Base-by-base conservation (phyloP, 768 basidiomycete species). In the Xerocomus spinulosus region DNA sequence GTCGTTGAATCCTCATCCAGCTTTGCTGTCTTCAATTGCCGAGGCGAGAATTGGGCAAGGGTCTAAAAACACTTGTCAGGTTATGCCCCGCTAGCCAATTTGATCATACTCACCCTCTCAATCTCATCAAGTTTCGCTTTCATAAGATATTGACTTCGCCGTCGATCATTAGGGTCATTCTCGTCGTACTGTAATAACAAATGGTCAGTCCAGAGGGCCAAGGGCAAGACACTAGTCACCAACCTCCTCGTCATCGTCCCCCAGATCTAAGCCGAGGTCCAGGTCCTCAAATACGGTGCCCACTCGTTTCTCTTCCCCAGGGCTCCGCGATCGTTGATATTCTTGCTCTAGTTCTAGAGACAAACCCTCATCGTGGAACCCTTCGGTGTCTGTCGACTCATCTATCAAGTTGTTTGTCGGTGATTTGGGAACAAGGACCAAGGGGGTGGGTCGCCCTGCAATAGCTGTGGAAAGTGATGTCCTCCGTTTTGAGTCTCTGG, bases 81-180 rank as follows among this genome's bases (percentile, higher is more conserved):
- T 40, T 28, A 29, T 18, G 26, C 29, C 34, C 9, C 49, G 38
- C 35, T 33, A 32, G 23, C 20, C 8, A 42, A 33, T 17, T 54
- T 34, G 21, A 44, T 42, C 57, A 57, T 7, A 51, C 73, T 55
- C 25, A 76, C 87, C 73, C 76, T 77, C 61, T 92, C 88, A 39
- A 92, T 85, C 64, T 85, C 84, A 60, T 92, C 89, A 20, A 92
- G 68, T 61, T 85, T 78, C 15, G 82, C 81, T 55, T 74, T 81
- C 81, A 91, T 80, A 35, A 84, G 67, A 54, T 81, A 76, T 55
- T 90, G 88, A 62, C 87, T 90, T 59, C 77, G 78, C 34, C 87
- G 76, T 49, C 79, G 77, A 66, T 88, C 87, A 58, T 87, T 73
- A 36, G 84, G 83, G 57, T 88, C 87, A 54, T 80, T 71, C 37